A percentile compares a stretch with the other conserved stretches of the same genome.
Evolutionary conservation across 495 filamentous ascomycete species (phyloP).

Genomic region (Penicillium herquei): DNA sequence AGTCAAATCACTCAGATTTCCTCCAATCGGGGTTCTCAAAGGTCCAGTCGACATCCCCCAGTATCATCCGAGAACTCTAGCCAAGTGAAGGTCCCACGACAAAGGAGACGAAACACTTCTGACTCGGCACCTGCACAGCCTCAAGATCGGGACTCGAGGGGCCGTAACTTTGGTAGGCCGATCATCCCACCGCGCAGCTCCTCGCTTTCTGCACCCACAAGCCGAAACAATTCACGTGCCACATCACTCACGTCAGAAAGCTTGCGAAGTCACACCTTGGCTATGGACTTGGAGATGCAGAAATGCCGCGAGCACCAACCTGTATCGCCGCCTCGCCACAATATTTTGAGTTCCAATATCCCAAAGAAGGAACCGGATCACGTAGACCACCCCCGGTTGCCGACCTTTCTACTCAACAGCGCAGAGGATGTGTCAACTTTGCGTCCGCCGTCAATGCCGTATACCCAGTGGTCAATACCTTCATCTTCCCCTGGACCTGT

Average conservation of each 20-base stretch:
- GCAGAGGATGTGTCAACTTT: constrained; percentile 40
- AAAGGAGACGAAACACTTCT: constrained; percentile 38
- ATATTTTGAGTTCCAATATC: constrained; percentile 9
- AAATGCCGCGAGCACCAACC: constrained; percentile 24
- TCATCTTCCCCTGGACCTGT: constrained; percentile 51
- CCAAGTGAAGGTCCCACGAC: constrained; percentile 33
- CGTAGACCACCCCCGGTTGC: constrained; percentile 23
- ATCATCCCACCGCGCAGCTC: constrained; percentile 59
- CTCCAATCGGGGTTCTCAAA: constrained; percentile 39
- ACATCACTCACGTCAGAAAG: constrained; percentile 61
- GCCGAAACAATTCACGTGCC: constrained; percentile 62
- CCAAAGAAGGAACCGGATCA: constrained; percentile 4
- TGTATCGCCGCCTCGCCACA: constrained; percentile 23
- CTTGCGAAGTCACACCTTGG: constrained; percentile 56
- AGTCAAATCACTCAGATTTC: constrained; percentile 38
- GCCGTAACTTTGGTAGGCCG: constrained; percentile 43
- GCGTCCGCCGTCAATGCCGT: constrained; percentile 45
- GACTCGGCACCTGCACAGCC: constrained; percentile 32
- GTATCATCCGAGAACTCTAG: constrained; percentile 34
- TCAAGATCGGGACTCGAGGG: constrained; percentile 25
- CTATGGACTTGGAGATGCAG: constrained; percentile 35
- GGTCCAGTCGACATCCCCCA: constrained; percentile 32
- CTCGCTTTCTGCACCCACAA: constrained; percentile 70
- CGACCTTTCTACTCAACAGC: constrained; percentile 26
- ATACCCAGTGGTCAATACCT: constrained; percentile 47